phyloP scores from a whole-genome alignment of 2,329 filamentous ascomycete species.

The Colletotrichum gloeosporioides region DNA sequence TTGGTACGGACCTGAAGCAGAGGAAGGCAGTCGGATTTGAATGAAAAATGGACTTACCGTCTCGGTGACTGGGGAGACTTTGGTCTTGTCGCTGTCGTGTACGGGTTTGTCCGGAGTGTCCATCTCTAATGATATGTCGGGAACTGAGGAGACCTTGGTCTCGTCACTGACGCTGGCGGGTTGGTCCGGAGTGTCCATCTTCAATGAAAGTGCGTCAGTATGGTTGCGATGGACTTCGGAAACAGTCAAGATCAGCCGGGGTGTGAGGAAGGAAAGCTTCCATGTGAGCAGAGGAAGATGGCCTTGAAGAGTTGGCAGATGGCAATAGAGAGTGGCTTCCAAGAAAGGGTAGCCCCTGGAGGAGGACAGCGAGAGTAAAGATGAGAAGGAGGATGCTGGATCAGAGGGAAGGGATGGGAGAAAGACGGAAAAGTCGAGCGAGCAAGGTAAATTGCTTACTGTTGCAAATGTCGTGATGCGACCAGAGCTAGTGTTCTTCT shows the following conservation, averaged over 20 bases:
- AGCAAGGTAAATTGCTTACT: not conserved
- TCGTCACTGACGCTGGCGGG: too few species aligned
- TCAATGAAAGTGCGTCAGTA: not conserved
- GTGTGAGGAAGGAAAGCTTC: not conserved
- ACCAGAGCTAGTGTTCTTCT: not conserved
- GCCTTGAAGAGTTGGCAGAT: not conserved
- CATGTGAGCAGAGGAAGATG: too few species aligned
- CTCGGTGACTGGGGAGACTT: accelerated
- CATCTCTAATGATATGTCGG: too few species aligned
- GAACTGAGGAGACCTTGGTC: too few species aligned
- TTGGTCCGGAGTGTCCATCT: not conserved
- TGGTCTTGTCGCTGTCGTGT: too few species aligned
- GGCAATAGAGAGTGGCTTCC: not conserved
- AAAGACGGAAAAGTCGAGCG: not conserved
- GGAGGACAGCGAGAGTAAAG: not conserved
- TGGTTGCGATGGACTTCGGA: not conserved
- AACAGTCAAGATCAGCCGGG: too few species aligned
- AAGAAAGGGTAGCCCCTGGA: not conserved
- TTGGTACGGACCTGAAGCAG: not conserved
- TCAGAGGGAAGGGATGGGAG: not conserved
- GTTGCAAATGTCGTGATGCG: not conserved
- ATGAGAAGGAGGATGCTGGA: not conserved
- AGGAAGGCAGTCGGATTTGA: not conserved
- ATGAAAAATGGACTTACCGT: not conserved
- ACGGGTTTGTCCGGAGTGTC: too few species aligned